Evolutionary conservation across 1,284 basidiomycete species (phyloP), one percentile per base, ranked within the genome.

Genomic region (Melampsora larici-populina): DNA sequence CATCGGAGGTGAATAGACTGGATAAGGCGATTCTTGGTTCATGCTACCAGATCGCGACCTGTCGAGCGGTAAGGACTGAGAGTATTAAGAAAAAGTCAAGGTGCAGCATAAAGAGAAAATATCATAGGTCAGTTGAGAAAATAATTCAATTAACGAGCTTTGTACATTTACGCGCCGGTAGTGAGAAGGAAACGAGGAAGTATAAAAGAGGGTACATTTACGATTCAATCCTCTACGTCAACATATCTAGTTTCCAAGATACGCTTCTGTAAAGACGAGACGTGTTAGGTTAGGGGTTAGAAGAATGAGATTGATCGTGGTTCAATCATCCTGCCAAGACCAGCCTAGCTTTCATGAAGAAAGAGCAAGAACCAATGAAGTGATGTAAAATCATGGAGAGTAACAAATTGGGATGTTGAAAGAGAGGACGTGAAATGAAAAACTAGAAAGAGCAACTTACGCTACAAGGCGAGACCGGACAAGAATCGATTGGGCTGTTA

Each of bases 391-490:
- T 21, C 24, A 36, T 21, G 63, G 21, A 36, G 33, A 33, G 63
- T 24, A 29, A 18, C 4, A 64, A 29, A 64, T 21, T 21, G 18
- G 21, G 26, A 31, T 9, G 33, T 18, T 31, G 66, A n/a, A 40
- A 48, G 11, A 48, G 11, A 40, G 24, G n/a, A 48, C 17, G 15
- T 24, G 36, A 65, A 21, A 33, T 7, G 9, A 17, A 40, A 5
- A 21, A 65, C 15, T 15, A 8, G 43, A 36, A 46, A 70, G 51
- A 69, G 33, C 15, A 26, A 60, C 72, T 74, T 65, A 74, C 72
- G 33, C 72, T 74, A 66, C 72, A 76, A 33, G 73, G 65, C 21
- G 73, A 76, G 73, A 76, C 55, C 33, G 65, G 64, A 13, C 55
- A 24, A 58, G 65, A 76, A 24, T 68, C 73, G 51, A 76, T 31